Evolutionary conservation across 352 stramenopile genomes (phyloP), one percentile per base, ranked within the genome.

Genomic region (Globisporangium carolinianum): DNA sequence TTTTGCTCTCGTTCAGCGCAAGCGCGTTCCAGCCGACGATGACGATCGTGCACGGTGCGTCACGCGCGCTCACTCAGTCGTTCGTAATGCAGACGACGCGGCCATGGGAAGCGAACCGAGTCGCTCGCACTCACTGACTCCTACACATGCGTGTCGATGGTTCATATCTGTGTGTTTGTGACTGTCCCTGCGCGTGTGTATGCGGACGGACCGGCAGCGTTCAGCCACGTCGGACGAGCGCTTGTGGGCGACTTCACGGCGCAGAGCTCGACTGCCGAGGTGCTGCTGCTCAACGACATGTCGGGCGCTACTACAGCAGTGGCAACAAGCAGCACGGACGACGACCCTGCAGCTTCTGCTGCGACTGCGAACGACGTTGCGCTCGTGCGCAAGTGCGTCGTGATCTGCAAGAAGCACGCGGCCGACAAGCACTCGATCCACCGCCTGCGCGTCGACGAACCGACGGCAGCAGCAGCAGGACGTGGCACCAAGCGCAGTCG

Each of bases 1-100:
- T 78, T 51, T 51, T 90, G 41, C 48, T 90, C 4, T 66, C 57
- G 7, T 73, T 89, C 63, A 71, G 62, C 45, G 61, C 68, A n/a
- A 57, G n/a, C 4, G 42, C 57, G 10, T 41, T 67, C 12, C 60
- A 69, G 12, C 51, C 61, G 8, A 68, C 69, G 3, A 75, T 86
- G 58, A 60, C 64, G 49, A 65, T 83, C 14, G 61, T 86, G 15
- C 59, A 82, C 48, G 72, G 75, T 82, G 60, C 60, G 71, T 68
- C 24, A 32, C 24, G 24, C 24, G 57, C 53, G 17, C 53, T 18
- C 8, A 24, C 17, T 49, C 24, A 32, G 24, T 32, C 24, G 24
- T 32, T 32, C 24, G 24, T 32, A 32, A 2, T 32, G 24, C 24
- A 32, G 24, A 32, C 24, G 24, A 32, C 24, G 24, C 24, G 24